Evolutionary conservation across 2,329 filamentous ascomycete genomes (phyloP), one percentile per base, ranked within the genome.

Genomic region (Fusarium abutilonis): DNA sequence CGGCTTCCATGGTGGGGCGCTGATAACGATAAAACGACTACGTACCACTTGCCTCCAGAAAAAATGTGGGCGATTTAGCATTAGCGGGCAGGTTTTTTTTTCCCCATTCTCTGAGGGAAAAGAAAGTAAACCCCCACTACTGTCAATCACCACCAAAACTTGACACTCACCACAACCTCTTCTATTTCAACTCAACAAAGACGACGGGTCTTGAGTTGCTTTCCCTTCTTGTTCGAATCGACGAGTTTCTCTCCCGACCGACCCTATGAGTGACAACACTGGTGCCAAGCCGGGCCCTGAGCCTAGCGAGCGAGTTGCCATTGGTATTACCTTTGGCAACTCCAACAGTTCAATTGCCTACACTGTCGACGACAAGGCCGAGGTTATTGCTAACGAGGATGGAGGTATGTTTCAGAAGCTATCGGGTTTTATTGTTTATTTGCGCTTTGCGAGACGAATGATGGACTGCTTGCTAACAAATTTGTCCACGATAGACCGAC

Each of bases 311-410:
- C 83, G 86, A 71, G 82, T 84, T 72, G 92, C 90, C 75, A 98
- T 99, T 79, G 95, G 95, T 77, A 93, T 99, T 75, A 91, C 93
- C 69, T 97, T 98, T 83, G 95, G 95, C 80, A 99, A 98, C 83
- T 93, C 93, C 62, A 96, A 97, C 88, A 96, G 92, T 82, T 97
- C 93, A 60, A 97, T 99, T 80, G 94, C 94, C 71, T 93, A 89
- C 76, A 96, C 93, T 42, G 86, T 89, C 62, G 94, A 98, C 74
- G 94, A 96, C 79, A 96, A 96, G 83, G 89, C 93, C 66, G 92
- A 97, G 77, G 94, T 99, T 65, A 98, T 99, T 80, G 95, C 95
- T 74, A 98, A 99, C 80, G 95, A 98, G 82, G 95, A 98, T 75
- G 95, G 95, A 83, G 92, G 92, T 93, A 76, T 74, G 87, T 79